Percentiles rank a stretch among this genome's conserved stretches.
phyloP scores from a whole-genome alignment of 2,329 filamentous ascomycete genomes.

The Xylaria sp. region DNA sequence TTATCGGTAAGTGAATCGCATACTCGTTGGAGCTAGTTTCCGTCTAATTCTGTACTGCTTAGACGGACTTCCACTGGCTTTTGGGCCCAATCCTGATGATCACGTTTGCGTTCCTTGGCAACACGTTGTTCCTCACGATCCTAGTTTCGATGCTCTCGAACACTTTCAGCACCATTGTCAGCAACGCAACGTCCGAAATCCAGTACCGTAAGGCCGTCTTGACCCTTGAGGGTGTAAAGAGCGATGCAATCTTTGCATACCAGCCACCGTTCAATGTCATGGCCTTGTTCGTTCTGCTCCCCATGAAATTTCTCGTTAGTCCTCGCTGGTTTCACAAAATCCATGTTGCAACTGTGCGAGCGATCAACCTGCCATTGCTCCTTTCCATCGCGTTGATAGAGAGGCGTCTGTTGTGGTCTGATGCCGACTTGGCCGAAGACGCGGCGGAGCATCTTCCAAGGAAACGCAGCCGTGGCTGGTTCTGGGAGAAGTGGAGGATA shows the following conservation, averaged over 20 bases:
- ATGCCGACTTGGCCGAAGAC: slow-evolving; percentile 35
- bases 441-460: slow-evolving; percentile 25
- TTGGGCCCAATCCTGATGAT: slow-evolving; percentile 81
- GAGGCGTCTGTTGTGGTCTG: slow-evolving; percentile 66
- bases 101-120: slow-evolving; percentile 81
- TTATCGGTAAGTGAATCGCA: slow-evolving; percentile 48
- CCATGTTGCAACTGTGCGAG: slow-evolving; percentile 74
- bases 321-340: slow-evolving; percentile 90
- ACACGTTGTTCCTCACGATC: slow-evolving; percentile 87
- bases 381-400: slow-evolving; percentile 72
- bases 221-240: slow-evolving; percentile 84
- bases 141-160: slow-evolving; percentile 85
- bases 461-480: slow-evolving; percentile 45
- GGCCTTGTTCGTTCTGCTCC: slow-evolving; percentile 72
- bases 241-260: slow-evolving; percentile 81
- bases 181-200: slow-evolving; percentile 79
- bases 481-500: slow-evolving; percentile 70
- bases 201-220: slow-evolving; percentile 80
- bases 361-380: slow-evolving; percentile 75
- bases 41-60: slow-evolving; percentile 15
- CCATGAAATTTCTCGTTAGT: slow-evolving; percentile 76
- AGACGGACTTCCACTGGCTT: slow-evolving; percentile 76
- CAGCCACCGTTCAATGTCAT: slow-evolving; percentile 83
- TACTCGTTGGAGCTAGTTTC: slow-evolving; percentile 10
- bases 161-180: slow-evolving; percentile 77